Percentiles rank a stretch among this genome's conserved stretches.
Conservation (phyloP, 2,329 filamentous ascomycete genomes). For the Gremmenia infestans region DNA sequence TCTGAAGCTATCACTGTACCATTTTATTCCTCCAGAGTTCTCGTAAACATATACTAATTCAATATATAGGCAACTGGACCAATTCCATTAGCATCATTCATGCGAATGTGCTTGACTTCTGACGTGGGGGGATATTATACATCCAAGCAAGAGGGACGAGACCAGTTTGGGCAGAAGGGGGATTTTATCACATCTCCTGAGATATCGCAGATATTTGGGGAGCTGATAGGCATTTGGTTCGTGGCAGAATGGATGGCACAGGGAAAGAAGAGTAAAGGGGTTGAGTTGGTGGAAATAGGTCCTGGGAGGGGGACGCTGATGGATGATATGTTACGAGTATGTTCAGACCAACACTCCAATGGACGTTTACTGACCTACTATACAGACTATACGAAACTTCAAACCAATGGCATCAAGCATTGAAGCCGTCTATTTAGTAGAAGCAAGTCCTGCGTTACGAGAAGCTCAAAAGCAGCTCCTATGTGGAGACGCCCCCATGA, state of each 20-base stretch:
- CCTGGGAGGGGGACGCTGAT: slow-evolving; percentile 93
- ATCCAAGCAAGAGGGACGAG: slow-evolving; percentile 59
- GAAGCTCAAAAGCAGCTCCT: slow-evolving; percentile 75
- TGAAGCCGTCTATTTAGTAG: slow-evolving; percentile 87
- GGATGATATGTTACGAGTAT: slow-evolving; percentile 88
- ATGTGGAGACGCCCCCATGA: slow-evolving; percentile 66
- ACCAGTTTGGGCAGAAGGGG: slow-evolving; percentile 88
- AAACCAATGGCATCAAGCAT: slow-evolving; percentile 70
- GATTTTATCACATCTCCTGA: slow-evolving; percentile 98
- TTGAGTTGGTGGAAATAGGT: slow-evolving; percentile 90
- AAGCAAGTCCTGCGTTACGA: slow-evolving; percentile 79
- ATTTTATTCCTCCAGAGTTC: background rate
- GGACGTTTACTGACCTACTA: slow-evolving; percentile 10
- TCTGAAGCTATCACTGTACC: slow-evolving; percentile 79
- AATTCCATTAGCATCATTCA: slow-evolving; percentile 86
- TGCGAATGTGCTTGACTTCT: slow-evolving; percentile 96
- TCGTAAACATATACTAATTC: slow-evolving; percentile 29
- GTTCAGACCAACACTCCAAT: slow-evolving; percentile 28
- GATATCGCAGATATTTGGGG: slow-evolving; percentile 95
- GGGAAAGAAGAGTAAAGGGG: slow-evolving; percentile 64
- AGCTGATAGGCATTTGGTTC: slow-evolving; percentile 90
- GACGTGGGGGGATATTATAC: slow-evolving; percentile 94
- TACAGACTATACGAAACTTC: slow-evolving; percentile 78
- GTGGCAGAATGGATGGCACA: slow-evolving; percentile 96
- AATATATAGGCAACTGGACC: slow-evolving; percentile 70